Evolutionary conservation across 495 filamentous ascomycete genomes (phyloP).

Genomic region (Hypoxylon fragiforme): DNA sequence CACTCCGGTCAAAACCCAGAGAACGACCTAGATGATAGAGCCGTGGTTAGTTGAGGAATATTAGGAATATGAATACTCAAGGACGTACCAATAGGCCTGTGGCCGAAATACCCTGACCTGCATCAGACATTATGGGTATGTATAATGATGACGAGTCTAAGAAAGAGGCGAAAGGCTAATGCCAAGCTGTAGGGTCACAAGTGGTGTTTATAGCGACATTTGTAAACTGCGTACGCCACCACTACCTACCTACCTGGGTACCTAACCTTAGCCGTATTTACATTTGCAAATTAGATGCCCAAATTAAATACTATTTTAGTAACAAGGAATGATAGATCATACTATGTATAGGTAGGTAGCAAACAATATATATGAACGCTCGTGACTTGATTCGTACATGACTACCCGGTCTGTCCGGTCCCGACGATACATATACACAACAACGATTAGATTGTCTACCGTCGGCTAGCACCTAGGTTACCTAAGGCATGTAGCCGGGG

Average conservation of each 20-base stretch:
- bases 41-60: not conserved
- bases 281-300: not conserved
- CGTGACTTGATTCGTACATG: too few species aligned
- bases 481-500: too few species aligned
- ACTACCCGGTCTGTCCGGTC: too few species aligned
- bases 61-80: not conserved
- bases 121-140: constrained; percentile 9
- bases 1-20: constrained; percentile 2
- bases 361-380: too few species aligned
- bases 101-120: constrained; percentile 11
- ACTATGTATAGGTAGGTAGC: too few species aligned
- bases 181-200: not conserved
- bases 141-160: not conserved
- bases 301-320: not conserved
- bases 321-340: not conserved
- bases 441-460: too few species aligned
- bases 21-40: constrained; percentile 2
- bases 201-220: not conserved
- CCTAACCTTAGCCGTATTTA: too few species aligned
- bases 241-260: not conserved
- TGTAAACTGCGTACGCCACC: not conserved
- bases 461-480: too few species aligned
- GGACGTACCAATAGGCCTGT: constrained; percentile 10
- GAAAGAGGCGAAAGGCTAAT: not conserved
- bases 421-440: too few species aligned